Conservation (phyloP, 371 early-diverging fungal species). For the Nematocida sp. region DNA sequence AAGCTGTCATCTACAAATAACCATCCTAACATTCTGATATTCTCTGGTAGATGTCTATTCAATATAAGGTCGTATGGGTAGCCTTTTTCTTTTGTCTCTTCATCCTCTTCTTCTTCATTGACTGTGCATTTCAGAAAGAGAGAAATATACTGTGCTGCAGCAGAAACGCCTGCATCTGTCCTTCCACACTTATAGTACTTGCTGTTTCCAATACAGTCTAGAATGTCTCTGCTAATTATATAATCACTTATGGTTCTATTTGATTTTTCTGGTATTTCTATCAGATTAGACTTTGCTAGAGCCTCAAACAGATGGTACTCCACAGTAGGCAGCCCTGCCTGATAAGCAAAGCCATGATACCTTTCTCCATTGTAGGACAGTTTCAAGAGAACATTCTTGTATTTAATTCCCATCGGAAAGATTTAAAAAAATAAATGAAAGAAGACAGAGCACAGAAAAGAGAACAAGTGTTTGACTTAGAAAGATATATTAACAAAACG, state of each 20-base stretch:
- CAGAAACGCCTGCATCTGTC: slow-evolving; percentile 86
- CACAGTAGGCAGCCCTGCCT: slow-evolving; percentile 36
- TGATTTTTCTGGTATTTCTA: neutral
- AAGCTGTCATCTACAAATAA: slow-evolving; percentile 71
- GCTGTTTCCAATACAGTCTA: neutral
- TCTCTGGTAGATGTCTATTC: slow-evolving; percentile 74
- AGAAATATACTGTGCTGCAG: slow-evolving; percentile 72
- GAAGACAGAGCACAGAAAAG: slow-evolving; percentile 32
- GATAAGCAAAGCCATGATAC: slow-evolving; percentile 49
- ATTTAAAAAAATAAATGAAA: slow-evolving; percentile 47
- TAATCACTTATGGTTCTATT: neutral
- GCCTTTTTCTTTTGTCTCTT: slow-evolving; percentile 65
- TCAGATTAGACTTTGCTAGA: neutral
- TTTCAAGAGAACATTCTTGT: slow-evolving; percentile 36
- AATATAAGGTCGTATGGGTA: slow-evolving; percentile 74
- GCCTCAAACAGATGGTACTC: slow-evolving; percentile 24
- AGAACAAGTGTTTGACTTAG: slow-evolving; percentile 47
- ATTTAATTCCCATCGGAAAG: neutral
- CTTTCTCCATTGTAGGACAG: slow-evolving; percentile 32
- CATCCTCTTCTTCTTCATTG: too few relatives aligned
- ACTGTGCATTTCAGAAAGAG: slow-evolving; percentile 66
- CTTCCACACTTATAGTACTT: slow-evolving; percentile 67
- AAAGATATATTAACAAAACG: slow-evolving; percentile 25
- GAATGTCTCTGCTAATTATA: neutral
- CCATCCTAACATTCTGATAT: slow-evolving; percentile 83